Evolutionary conservation across 2,329 filamentous ascomycete species (phyloP), one percentile per base, ranked within the genome.

Genomic region (Epichloe amarillans): DNA sequence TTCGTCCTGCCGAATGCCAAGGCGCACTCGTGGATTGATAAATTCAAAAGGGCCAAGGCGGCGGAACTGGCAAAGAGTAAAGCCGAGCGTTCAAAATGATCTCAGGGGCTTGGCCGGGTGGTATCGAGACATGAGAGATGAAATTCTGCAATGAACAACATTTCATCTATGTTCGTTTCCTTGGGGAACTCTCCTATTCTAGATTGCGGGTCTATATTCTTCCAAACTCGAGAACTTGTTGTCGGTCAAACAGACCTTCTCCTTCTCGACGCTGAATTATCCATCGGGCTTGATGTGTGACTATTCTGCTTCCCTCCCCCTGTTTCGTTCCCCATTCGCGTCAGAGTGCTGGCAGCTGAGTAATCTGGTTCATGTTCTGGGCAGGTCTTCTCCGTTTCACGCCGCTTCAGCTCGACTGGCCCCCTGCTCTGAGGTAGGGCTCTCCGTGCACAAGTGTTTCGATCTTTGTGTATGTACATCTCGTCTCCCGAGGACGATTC

Each of bases 21-120:
- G 67, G 82, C 85, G 1, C 75, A 75, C 8, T 75, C 66, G n/a
- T 98, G 90, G 83, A 82, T 95, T 37, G 77, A 79, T 55, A 86
- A 93, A 59, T 90, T 89, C 65, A 97, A 96, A 72, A 76, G 72
- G 60, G 82, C 86, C 64, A 87, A 80, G 67, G 75, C 72, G 3
- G 70, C 69, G 3, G 72, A 74, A 61, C 72, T 53, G 61, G 62
- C 60, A 45, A 57, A 55, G 54, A 52, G 42, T 11, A 56, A 10
- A n/a, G 38, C 26, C 4, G 41, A 39, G 10, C 38, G 33, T 7
- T 19, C 45, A 21, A n/a, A 23, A 40, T 33, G 46, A 17, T 11
- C 5, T 11, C 30, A 30, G 30, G 19, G 5, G n/a, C 12, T 30
- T 12, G 17, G 11, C 41, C 23, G 19, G 17, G 19, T 1, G 39